Conservation (phyloP, 768 basidiomycete species). For the Trametes coccinea region DNA sequence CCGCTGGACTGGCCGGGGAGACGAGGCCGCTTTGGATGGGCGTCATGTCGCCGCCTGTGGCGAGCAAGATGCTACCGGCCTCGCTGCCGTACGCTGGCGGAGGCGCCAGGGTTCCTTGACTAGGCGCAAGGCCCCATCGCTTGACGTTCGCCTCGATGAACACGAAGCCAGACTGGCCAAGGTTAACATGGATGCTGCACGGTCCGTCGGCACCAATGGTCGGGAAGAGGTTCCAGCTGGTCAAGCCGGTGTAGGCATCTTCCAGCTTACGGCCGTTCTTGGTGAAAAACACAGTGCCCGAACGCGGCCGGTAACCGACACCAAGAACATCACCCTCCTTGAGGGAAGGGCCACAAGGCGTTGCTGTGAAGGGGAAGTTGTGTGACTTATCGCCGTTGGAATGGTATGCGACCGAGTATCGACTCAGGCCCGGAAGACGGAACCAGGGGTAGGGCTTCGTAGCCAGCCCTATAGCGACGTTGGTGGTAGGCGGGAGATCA, state of each 20-base stretch:
- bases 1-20: conserved; percentile 45
- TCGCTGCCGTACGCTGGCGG: conserved; percentile 98
- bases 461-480: conserved; percentile 89
- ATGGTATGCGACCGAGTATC: conserved; percentile 91
- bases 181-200: conserved; percentile 94
- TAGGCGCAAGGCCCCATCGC: conserved; percentile 98
- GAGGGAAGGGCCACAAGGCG: conserved; percentile 78
- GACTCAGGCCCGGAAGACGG: conserved; percentile 83
- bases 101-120: conserved; percentile 94
- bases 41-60: conserved; percentile 65
- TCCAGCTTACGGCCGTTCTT: conserved; percentile 97
- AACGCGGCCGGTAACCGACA: conserved; percentile 92
- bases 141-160: conserved; percentile 99
- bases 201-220: conserved; percentile 96
- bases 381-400: conserved; percentile 97
- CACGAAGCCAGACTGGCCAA: conserved; percentile 97
- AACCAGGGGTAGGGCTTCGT: conserved; percentile 98
- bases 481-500: conserved; percentile 86
- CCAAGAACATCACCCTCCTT: conserved; percentile 97
- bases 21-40: conserved; percentile 37
- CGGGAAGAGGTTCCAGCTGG: conserved; percentile 92
- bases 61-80: conserved; percentile 91
- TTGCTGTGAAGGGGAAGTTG: conserved; percentile 91
- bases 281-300: conserved; percentile 98
- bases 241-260: conserved; percentile 91